phyloP scores from a whole-genome alignment of 768 basidiomycete genomes.

The Tylopilus plumbeoviolaceoides region DNA sequence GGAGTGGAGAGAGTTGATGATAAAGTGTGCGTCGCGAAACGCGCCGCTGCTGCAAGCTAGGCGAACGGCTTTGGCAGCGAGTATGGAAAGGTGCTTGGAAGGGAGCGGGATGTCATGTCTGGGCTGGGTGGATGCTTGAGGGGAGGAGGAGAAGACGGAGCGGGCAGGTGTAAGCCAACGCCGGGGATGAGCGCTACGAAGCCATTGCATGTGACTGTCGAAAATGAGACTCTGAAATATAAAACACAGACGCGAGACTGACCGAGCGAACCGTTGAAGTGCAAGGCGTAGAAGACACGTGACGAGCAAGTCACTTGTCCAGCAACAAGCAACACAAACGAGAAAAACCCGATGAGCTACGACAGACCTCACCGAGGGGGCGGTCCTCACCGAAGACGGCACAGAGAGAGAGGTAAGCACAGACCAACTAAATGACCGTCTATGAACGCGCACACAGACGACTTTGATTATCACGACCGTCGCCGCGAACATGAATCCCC shows the following conservation, averaged over 20 bases:
- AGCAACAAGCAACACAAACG: neutral
- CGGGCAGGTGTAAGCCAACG: neutral
- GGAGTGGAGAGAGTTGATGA: conserved; percentile 55
- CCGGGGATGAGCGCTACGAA: conserved; percentile 40
- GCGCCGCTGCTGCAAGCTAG: conserved; percentile 40
- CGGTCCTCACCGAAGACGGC: conserved; percentile 44
- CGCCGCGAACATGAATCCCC: conserved; percentile 69
- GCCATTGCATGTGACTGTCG: conserved; percentile 56
- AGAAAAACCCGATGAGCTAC: conserved; percentile 46
- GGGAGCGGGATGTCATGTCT: neutral
- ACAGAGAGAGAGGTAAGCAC: conserved; percentile 49
- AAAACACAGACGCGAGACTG: no score
- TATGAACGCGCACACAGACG: conserved; percentile 40
- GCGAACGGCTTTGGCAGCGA: conserved; percentile 51
- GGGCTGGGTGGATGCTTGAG: conserved; percentile 6
- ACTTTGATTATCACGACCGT: conserved; percentile 57
- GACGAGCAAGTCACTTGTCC: conserved; percentile 4
- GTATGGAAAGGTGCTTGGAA: conserved; percentile 10
- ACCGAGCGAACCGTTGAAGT: neutral
- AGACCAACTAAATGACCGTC: neutral
- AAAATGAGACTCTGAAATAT: no score
- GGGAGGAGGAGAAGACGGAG: conserved; percentile 8
- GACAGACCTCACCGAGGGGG: conserved; percentile 47
- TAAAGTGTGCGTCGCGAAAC: conserved; percentile 47
- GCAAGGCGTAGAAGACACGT: conserved; percentile 16